Conservation (phyloP, 1,139 yeast genomes). For the Hanseniaspora sp. region DNA sequence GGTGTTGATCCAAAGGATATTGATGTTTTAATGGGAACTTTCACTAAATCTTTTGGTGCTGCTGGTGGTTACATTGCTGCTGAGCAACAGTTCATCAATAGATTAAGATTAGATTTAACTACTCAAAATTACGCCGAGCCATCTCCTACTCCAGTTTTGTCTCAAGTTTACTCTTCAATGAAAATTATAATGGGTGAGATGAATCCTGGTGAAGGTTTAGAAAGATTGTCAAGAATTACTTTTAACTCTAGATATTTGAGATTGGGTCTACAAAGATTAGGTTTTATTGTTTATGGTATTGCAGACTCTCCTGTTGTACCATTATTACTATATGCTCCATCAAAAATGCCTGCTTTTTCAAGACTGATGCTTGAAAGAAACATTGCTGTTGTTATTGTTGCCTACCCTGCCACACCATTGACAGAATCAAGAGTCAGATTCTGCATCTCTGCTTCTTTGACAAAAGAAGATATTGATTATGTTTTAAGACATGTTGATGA, state of each 20-base stretch:
- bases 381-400: slow-evolving; percentile 90
- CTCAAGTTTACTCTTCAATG: slow-evolving; percentile 75
- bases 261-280: slow-evolving; percentile 78
- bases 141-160: slow-evolving; percentile 79
- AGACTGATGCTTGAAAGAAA: slow-evolving; percentile 67
- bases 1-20: slow-evolving; percentile 62
- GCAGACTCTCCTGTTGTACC: slow-evolving; percentile 97
- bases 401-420: slow-evolving; percentile 95
- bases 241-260: slow-evolving; percentile 89
- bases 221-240: slow-evolving; percentile 83
- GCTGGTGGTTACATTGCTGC: slow-evolving; percentile 96
- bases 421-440: slow-evolving; percentile 82
- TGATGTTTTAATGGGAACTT: slow-evolving; percentile 92
- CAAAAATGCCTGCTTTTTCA: slow-evolving; percentile 88
- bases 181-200: slow-evolving; percentile 68
- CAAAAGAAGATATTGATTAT: slow-evolving; percentile 84
- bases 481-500: slow-evolving; percentile 62
- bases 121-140: slow-evolving; percentile 74
- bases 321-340: slow-evolving; percentile 71
- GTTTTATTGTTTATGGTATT: slow-evolving; percentile 87
- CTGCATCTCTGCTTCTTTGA: slow-evolving; percentile 84
- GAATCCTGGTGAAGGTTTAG: slow-evolving; percentile 86
- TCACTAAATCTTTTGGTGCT: slow-evolving; percentile 96
- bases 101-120: slow-evolving; percentile 60
- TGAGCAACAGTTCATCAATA: slow-evolving; percentile 53